phyloP scores from a whole-genome alignment of 2,329 filamentous ascomycete species.

The Cercospora sp. region DNA sequence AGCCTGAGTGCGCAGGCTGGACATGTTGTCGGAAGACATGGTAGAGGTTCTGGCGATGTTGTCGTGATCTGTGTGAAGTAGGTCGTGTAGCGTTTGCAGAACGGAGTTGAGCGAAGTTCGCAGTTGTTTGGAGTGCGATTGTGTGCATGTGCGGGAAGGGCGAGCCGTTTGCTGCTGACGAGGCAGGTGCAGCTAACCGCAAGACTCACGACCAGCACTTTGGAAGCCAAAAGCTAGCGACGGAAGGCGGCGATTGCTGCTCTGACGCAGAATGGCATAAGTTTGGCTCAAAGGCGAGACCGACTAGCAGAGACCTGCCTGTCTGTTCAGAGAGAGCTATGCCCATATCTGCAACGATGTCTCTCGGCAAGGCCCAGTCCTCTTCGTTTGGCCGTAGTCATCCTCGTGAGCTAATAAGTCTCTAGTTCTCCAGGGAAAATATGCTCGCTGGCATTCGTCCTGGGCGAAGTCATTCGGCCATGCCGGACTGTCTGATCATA shows the following conservation, averaged over 20 bases:
- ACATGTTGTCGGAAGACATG: slow-evolving; percentile 23
- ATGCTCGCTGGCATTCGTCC: neutral
- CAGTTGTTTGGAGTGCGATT: neutral
- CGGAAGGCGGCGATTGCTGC: neutral
- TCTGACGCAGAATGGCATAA: neutral
- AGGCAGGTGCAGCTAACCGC: neutral
- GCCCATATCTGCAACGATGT: neutral
- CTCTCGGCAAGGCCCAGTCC: neutral
- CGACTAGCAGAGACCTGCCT: neutral
- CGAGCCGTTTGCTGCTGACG: neutral
- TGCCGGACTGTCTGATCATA: neutral
- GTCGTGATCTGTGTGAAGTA: neutral
- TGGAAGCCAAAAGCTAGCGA: neutral
- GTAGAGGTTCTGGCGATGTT: slow-evolving; percentile 2
- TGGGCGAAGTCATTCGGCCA: neutral
- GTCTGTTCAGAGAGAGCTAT: neutral
- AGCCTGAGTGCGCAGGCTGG: slow-evolving; percentile 27
- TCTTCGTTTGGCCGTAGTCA: neutral
- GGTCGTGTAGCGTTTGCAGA: neutral
- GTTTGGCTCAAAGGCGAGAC: neutral
- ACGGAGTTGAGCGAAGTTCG: neutral
- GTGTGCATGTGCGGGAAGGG: neutral
- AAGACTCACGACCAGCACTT: neutral
- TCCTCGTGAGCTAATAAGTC: neutral
- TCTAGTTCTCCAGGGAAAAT: neutral